Evolutionary conservation across 306 rosid genomes (phyloP), one percentile per base, ranked within the genome.

Genomic region (Vigna trinervia): DNA sequence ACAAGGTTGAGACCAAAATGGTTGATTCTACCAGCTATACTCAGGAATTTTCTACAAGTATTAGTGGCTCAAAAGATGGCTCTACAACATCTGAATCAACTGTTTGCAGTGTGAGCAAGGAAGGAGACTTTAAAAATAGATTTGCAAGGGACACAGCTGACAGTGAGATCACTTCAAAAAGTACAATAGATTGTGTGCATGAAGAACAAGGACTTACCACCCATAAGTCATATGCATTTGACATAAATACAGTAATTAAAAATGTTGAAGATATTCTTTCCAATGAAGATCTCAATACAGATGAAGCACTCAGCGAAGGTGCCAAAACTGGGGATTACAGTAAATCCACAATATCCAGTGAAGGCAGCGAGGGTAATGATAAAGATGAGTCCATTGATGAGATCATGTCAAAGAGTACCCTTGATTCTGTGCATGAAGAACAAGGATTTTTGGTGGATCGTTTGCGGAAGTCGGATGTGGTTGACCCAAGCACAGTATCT

Each of bases 1-100:
- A 86, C 81, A 86, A 76, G 76, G 94, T 90, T 39, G 94, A 87
- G 79, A 94, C 92, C 32, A 94, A 88, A 85, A 88, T 85, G 86
- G 93, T 91, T 26, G 94, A 91, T 82, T 90, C 86, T 69, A 85
- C 87, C 12, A 86, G 93, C 83, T 90, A 75, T 56, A 48, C 78
- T 3, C 32, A 76, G 41, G 97, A 91, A 72, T 62, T 74, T 65
- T 88, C 90, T 57, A 73, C 84, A 79, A 85, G 85, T 38, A 70
- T 83, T 13, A 86, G 89, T 77, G 85, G 83, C 36, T 85, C 84
- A 23, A 84, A 84, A 80, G 94, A 90, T 39, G 89, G 73, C 34
- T 87, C 77, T 10, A 81, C 86, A 14, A 86, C 89, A 83, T 89
- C 92, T 69, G 92, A 81, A 60, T 79, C 86, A 63, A 80, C 88